Evolutionary conservation across 192 early-diverging fungal genomes (phyloP).

Genomic region (Coemansia pectinata): DNA sequence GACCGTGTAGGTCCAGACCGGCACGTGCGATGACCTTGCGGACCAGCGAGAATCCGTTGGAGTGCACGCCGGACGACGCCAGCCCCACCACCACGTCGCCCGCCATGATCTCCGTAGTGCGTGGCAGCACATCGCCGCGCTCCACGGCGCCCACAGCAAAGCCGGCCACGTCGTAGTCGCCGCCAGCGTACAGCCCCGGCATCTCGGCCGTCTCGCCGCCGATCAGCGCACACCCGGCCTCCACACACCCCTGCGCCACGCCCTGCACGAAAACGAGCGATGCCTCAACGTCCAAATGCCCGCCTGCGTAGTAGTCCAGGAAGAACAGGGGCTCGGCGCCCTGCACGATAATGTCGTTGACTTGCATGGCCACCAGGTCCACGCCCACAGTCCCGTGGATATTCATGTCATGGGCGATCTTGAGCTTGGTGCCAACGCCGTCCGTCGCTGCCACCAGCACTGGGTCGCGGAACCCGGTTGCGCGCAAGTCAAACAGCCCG

Average conservation of each 20-base stretch:
- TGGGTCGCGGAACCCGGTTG: conserved; percentile 89
- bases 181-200: conserved; percentile 90
- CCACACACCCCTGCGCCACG: conserved; percentile 89
- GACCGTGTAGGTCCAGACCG: conserved; percentile 70
- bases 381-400: conserved; percentile 95
- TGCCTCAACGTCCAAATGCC: conserved; percentile 90
- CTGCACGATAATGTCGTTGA: conserved; percentile 98
- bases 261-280: conserved; percentile 89
- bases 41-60: conserved; percentile 98
- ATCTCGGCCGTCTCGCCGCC: conserved; percentile 99
- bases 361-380: conserved; percentile 99
- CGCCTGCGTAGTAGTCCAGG: conserved; percentile 97
- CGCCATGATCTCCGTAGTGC: conserved; percentile 68
- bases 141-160: conserved; percentile 98
- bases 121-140: conserved; percentile 83
- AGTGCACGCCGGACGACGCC: conserved; percentile 95
- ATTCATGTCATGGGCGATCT: conserved; percentile 82
- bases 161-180: conserved; percentile 93
- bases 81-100: conserved; percentile 90
- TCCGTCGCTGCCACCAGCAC: conserved; percentile 98
- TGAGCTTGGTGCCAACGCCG: conserved; percentile 98
- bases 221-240: conserved; percentile 91
- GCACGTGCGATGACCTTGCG: conserved; percentile 80
- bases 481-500: conserved; percentile 95
- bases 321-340: conserved; percentile 99